These are phyloP conservation scores for Barbatosphaeria neglecta DNA, from an alignment of 495 filamentous ascomycete species.

Conservation along the genomic window DNA sequence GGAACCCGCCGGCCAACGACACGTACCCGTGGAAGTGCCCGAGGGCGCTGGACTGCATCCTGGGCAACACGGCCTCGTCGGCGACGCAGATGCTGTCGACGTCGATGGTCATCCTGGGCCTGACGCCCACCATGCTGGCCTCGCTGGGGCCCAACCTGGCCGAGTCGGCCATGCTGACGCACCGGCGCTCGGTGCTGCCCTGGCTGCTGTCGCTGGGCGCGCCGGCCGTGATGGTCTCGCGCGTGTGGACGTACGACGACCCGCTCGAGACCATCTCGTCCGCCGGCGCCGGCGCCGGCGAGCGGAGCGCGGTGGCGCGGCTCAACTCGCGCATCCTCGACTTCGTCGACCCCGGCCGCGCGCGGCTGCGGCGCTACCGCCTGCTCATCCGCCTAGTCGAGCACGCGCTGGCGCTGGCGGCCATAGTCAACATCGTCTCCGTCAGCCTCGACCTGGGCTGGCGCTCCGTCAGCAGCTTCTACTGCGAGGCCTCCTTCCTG, in stretches of 20 bases:
- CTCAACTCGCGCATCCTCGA: not conserved
- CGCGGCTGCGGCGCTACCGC: slow-evolving; percentile 1
- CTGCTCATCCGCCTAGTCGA: slow-evolving; percentile 1
- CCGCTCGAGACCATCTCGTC: slow-evolving; percentile 6
- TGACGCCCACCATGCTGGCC: slow-evolving; percentile 10
- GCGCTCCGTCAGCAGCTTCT: slow-evolving; percentile 9
- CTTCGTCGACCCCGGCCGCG: not conserved
- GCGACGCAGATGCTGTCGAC: slow-evolving; percentile 8
- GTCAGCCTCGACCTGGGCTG: slow-evolving; percentile 12
- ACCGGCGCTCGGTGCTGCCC: slow-evolving; percentile 12
- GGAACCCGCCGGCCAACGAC: not conserved
- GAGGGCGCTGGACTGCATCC: slow-evolving; percentile 5
- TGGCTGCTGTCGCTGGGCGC: slow-evolving; percentile 8
- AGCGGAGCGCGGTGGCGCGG: not conserved
- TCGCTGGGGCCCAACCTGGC: slow-evolving; percentile 9
- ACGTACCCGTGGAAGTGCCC: not conserved
- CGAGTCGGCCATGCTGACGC: slow-evolving; percentile 9
- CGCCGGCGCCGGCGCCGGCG: not conserved
- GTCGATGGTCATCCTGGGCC: slow-evolving; percentile 12
- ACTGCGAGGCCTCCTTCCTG: slow-evolving; percentile 6
- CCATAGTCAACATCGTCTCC: slow-evolving; percentile 10
- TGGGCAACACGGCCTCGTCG: slow-evolving; percentile 7
- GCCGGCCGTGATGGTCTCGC: slow-evolving; percentile 7
- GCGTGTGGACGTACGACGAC: slow-evolving; percentile 12
- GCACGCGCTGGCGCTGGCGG: slow-evolving; percentile 11